Conservation (phyloP, 225 moss, liverwort and hornwort species). For the Pleurozium schreberi region DNA sequence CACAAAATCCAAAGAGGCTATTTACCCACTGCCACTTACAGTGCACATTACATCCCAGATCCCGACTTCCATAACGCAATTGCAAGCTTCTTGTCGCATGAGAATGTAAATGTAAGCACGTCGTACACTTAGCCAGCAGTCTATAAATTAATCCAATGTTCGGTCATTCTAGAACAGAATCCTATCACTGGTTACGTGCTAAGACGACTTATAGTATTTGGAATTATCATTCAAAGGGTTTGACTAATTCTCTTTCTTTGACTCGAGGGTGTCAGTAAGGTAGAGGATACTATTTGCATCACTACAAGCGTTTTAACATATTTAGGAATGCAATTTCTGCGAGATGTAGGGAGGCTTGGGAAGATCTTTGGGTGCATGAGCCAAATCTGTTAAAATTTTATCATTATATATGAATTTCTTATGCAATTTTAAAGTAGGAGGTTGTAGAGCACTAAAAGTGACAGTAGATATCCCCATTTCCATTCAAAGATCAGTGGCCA, state of each 20-base stretch:
- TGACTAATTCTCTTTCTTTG: neutral
- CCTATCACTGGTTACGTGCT: neutral
- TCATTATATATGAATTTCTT: neutral
- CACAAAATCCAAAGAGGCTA: constrained; percentile 98
- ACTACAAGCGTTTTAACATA: neutral
- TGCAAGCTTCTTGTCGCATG: constrained; percentile 64
- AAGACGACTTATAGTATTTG: neutral
- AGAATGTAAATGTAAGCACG: constrained; percentile 65
- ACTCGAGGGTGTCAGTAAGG: neutral
- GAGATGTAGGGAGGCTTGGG: neutral
- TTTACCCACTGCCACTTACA: constrained; percentile 87
- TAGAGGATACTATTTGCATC: neutral
- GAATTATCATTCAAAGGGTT: neutral
- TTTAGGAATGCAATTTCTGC: neutral
- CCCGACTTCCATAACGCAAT: constrained; percentile 61
- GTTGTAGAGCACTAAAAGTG: neutral
- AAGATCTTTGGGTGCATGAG: neutral
- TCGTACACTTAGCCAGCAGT: neutral
- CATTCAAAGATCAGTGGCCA: neutral
- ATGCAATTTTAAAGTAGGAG: neutral
- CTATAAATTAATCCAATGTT: neutral
- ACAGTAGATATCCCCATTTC: neutral
- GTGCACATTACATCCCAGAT: constrained; percentile 87
- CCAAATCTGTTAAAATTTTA: neutral
- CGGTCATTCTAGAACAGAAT: neutral